These are phyloP conservation scores for Cladosporium colombiae DNA, from an alignment of 2,329 filamentous ascomycete species.

Conservation along the genomic window DNA sequence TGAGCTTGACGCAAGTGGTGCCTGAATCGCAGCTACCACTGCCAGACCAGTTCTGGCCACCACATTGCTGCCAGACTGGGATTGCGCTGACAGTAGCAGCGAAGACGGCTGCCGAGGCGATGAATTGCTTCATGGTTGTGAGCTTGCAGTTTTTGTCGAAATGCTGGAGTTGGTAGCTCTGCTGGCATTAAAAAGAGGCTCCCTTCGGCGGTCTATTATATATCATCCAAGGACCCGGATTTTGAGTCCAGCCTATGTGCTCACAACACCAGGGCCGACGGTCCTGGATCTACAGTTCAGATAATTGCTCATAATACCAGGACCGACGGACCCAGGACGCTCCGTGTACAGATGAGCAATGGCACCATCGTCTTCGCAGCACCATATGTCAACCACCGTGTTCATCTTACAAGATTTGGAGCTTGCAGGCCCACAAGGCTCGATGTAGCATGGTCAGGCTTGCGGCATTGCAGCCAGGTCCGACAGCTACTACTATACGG, in stretches of 20 bases:
- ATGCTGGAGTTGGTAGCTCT: neutral
- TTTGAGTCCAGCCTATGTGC: neutral
- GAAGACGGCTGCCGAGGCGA: constrained; percentile 20
- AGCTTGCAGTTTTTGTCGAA: neutral
- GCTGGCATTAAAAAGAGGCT: neutral
- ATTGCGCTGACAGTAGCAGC: constrained; percentile 24
- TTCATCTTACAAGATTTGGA: constrained; percentile 1
- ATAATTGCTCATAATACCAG: neutral
- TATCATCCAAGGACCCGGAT: neutral
- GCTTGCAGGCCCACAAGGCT: neutral
- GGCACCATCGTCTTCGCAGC: neutral
- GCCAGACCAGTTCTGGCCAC: constrained; percentile 23
- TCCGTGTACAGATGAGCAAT: constrained; percentile 14
- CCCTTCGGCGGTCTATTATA: constrained; percentile 5
- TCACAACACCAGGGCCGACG: constrained; percentile 13
- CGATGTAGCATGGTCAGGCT: neutral
- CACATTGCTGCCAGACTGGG: constrained; percentile 24
- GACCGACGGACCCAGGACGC: constrained; percentile 18
- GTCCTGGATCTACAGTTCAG: constrained; percentile 1
- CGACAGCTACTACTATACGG: constrained; percentile 5
- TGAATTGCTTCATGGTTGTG: constrained; percentile 18
- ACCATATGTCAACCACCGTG: neutral
- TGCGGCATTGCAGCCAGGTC: neutral
- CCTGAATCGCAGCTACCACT: constrained; percentile 27
- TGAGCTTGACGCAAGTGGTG: constrained; percentile 24